Evolutionary conservation across 2,329 filamentous ascomycete genomes (phyloP).

Genomic region (Pleochaeta shiraiana): DNA sequence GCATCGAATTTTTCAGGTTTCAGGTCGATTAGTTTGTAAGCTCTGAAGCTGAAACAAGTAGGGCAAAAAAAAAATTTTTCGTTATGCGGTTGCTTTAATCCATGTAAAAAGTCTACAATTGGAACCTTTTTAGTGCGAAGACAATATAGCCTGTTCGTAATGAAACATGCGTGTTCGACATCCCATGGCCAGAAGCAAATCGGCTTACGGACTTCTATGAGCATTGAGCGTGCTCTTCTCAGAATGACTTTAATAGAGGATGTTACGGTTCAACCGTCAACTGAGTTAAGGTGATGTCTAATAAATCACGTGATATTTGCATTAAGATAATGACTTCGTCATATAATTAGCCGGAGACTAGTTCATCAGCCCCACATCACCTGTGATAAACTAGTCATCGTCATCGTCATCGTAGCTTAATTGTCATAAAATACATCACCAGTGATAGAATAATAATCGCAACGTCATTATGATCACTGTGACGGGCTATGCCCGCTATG

Average conservation of each 20-base stretch:
- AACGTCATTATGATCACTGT: too few relatives aligned
- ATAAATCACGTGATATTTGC: too few relatives aligned
- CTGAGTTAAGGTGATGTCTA: too few relatives aligned
- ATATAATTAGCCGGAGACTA: too few relatives aligned
- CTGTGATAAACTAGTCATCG: too few relatives aligned
- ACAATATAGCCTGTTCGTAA: neutral
- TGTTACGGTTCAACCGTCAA: too few relatives aligned
- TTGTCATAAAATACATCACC: too few relatives aligned
- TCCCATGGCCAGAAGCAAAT: neutral
- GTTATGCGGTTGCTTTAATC: neutral
- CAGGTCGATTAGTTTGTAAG: neutral
- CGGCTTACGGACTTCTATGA: neutral
- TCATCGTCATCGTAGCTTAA: too few relatives aligned
- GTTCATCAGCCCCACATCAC: too few relatives aligned
- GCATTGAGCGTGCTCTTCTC: neutral
- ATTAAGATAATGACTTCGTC: too few relatives aligned
- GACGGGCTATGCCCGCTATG: too few relatives aligned
- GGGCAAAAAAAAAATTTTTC: conserved; percentile 2
- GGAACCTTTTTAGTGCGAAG: neutral
- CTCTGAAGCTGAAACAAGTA: conserved; percentile 1
- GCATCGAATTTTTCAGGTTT: neutral
- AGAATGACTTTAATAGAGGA: neutral
- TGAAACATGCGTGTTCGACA: neutral
- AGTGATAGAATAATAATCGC: too few relatives aligned
- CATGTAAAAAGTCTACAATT: neutral